phyloP scores from a whole-genome alignment of 208 protist species.

The Ichthyophonus hoferi region DNA sequence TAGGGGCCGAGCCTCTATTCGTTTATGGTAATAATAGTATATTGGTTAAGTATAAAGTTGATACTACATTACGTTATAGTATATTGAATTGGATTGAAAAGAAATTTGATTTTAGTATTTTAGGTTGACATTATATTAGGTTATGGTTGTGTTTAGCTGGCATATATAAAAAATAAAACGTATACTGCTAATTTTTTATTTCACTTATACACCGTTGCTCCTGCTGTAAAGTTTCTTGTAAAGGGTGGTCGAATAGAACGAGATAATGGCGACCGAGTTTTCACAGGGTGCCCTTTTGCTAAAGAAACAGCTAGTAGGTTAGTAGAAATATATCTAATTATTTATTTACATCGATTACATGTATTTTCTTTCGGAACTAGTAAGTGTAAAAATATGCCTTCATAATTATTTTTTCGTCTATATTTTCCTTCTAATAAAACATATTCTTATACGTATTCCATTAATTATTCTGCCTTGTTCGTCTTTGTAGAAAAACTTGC shows the following conservation, averaged over 20 bases:
- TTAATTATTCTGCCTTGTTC: not conserved
- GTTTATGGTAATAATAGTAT: no score
- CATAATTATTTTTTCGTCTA: not conserved
- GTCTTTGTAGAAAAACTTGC: no score
- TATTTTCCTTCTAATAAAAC: not conserved
- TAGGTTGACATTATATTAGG: no score
- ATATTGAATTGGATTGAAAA: not conserved
- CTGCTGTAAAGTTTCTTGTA: no score
- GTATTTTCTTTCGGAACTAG: not conserved
- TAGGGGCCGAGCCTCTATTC: no score
- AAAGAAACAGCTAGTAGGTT: not conserved
- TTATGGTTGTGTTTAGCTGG: no score
- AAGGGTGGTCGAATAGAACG: not conserved
- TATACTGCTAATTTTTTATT: not conserved
- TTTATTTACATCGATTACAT: not conserved
- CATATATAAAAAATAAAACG: not conserved
- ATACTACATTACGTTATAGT: no score
- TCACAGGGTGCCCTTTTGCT: constrained; percentile 9
- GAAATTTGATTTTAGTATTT: not conserved
- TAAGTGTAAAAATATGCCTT: no score
- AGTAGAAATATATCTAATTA: not conserved
- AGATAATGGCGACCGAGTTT: not conserved
- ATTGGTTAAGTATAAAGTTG: no score
- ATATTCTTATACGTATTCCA: not conserved
- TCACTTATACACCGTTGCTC: no score